These are phyloP conservation scores for Colletotrichum sp. DNA, from an alignment of 2,329 filamentous ascomycete species.

Conservation along the genomic window DNA sequence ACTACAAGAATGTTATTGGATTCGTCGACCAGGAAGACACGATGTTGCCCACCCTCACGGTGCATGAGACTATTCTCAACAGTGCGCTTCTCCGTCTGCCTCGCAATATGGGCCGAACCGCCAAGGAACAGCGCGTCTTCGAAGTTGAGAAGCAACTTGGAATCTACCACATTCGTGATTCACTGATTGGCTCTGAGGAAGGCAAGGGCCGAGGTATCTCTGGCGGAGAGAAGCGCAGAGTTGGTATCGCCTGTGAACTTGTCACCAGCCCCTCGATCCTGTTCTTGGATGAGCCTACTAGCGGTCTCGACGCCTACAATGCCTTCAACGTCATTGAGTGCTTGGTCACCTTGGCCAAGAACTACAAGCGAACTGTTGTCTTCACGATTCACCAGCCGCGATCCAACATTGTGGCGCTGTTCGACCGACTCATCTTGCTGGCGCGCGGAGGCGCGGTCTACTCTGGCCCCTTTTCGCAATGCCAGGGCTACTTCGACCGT, in stretches of 20 bases:
- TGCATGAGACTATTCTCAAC: conserved; percentile 96
- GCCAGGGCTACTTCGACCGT: conserved; percentile 90
- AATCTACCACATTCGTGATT: conserved; percentile 92
- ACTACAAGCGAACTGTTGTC: conserved; percentile 94
- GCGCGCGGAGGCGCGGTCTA: conserved; percentile 91
- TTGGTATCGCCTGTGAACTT: conserved; percentile 96
- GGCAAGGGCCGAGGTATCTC: conserved; percentile 94
- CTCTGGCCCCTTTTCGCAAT: conserved; percentile 87
- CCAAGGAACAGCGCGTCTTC: conserved; percentile 90
- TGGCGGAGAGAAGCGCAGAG: conserved; percentile 93
- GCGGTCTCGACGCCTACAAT: conserved; percentile 94
- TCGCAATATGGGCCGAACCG: conserved; percentile 81
- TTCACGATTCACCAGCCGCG: conserved; percentile 98
- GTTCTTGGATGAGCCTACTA: conserved; percentile 96
- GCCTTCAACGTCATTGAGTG: conserved; percentile 98
- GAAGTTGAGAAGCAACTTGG: conserved; percentile 97
- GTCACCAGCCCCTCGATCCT: conserved; percentile 97
- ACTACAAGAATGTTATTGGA: conserved; percentile 91
- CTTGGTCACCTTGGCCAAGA: conserved; percentile 91
- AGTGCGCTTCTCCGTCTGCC: conserved; percentile 93
- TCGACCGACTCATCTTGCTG: conserved; percentile 90
- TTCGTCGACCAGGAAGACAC: conserved; percentile 99
- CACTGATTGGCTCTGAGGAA: conserved; percentile 95
- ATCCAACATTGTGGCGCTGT: conserved; percentile 97
- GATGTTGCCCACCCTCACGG: conserved; percentile 92